phyloP scores from a whole-genome alignment of 179 eudicot genomes.

The Pouteria campechiana region DNA sequence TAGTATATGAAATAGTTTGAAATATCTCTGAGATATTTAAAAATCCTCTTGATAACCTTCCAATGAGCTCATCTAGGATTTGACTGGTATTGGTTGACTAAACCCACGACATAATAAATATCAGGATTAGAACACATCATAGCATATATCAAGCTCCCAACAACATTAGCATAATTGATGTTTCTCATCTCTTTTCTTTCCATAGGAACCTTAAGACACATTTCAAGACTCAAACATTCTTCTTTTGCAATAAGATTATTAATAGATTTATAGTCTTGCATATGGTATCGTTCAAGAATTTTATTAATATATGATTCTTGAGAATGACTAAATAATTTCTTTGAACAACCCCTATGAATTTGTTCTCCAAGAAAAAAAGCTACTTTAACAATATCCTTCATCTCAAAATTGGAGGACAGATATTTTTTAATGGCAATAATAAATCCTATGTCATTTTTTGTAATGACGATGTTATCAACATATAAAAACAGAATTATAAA shows the following conservation, averaged over 20 bases:
- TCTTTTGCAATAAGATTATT: no score
- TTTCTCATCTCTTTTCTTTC: no score
- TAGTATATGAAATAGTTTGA: no score
- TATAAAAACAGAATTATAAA: no score
- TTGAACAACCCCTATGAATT: neutral
- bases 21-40: no score
- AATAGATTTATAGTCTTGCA: no score
- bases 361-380: neutral
- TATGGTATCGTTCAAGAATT: no score
- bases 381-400: neutral
- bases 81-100: neutral
- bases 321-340: no score
- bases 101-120: neutral
- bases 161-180: neutral
- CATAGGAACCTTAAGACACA: no score
- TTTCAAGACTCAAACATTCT: no score
- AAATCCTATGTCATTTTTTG: neutral
- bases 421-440: neutral
- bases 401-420: neutral
- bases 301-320: no score
- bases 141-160: neutral
- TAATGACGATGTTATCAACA: neutral
- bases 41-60: no score
- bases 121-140: slow-evolving; percentile 1
- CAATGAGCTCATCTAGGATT: slow-evolving; percentile 1